Base-by-base conservation (phyloP, 2,329 filamentous ascomycete genomes). In the Aspergillus transmontanensis region DNA sequence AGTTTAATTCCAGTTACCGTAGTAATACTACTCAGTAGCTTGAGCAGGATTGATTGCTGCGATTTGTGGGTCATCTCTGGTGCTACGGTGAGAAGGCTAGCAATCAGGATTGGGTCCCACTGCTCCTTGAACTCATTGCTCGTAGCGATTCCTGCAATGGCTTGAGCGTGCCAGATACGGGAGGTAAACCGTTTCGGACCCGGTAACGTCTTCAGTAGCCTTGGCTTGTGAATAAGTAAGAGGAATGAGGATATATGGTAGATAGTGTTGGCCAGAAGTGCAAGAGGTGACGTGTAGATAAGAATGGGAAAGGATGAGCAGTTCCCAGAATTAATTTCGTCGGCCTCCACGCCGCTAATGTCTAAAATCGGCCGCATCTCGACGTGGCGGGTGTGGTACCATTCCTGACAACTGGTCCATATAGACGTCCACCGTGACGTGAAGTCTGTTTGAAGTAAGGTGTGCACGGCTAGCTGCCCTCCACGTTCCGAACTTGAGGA, bases 81-180 rank as follows among this genome's bases (percentile, higher is more conserved):
- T 4, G 69, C 69, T 12, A 72, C 64, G 1, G 60, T 45, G 21
- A 72, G 62, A 30, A 72, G 53, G 32, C 68, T 61, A 1, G 68
- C 66, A 21, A 72, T 61, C 0, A 72, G 51, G n/a, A 72, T 63
- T 5, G 69, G 69, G 30, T 72, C 69, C 66, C 69, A 72, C 55
- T 72, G 70, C 39, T 72, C 68, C 0, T 62, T 62, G 1, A 69
- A 70, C 10, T 72, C 70, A 58, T 72, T 72, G n/a, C 68, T 71
- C 11, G 66, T 62, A 6, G 66, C 65, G 6, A 72, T 70, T 3
- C 70, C 70, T 5, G 68, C 68, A 5, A 72, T 72, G 0, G 69
- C 66, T 34, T 72, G 70, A 3, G 69, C 70, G 57, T 72, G 69
- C 70, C 70, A 72, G 39, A 72, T 71, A 30, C 69, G 65, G 10